phyloP scores from a whole-genome alignment of 2,329 filamentous ascomycete genomes.

The Xylariaceae sp. region DNA sequence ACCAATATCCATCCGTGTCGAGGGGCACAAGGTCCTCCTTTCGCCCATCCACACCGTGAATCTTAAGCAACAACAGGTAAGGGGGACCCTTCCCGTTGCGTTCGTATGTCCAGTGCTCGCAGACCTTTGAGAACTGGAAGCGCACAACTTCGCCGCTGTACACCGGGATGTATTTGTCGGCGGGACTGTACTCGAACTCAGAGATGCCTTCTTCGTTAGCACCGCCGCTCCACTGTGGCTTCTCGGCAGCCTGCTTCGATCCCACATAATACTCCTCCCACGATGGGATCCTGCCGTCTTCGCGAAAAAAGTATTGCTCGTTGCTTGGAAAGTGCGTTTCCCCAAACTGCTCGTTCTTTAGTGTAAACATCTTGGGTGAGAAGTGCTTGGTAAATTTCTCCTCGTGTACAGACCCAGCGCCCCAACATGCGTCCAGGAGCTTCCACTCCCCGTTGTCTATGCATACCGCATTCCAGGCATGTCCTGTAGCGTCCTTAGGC shows the following conservation, averaged over 20 bases:
- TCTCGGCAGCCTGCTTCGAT: conserved; percentile 53
- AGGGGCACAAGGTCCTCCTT: conserved; percentile 74
- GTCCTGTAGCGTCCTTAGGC: conserved; percentile 64
- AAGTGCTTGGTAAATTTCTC: conserved; percentile 72
- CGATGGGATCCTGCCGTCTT: conserved; percentile 68
- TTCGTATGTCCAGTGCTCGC: conserved; percentile 82
- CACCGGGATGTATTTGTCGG: conserved; percentile 64
- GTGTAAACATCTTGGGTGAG: conserved; percentile 64
- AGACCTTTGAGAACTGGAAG: conserved; percentile 81
- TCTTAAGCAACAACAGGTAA: conserved; percentile 72
- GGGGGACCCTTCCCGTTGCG: conserved; percentile 68
- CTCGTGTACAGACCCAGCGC: conserved; percentile 72
- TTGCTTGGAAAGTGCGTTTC: conserved; percentile 79
- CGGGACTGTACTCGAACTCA: conserved; percentile 66
- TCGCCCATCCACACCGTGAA: conserved; percentile 69
- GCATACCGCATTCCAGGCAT: conserved; percentile 92
- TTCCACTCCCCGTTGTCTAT: conserved; percentile 92
- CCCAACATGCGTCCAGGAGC: conserved; percentile 91
- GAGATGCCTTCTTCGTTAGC: conserved; percentile 58
- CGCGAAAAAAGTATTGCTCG: conserved; percentile 71
- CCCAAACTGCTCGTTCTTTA: conserved; percentile 80
- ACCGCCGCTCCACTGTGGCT: conserved; percentile 53
- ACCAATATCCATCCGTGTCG: conserved; percentile 78
- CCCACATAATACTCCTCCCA: conserved; percentile 87
- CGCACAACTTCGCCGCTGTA: conserved; percentile 63